Evolutionary conservation across 257 asterid species (phyloP), one percentile per base, ranked within the genome.

Genomic region (Primulina tabacum): DNA sequence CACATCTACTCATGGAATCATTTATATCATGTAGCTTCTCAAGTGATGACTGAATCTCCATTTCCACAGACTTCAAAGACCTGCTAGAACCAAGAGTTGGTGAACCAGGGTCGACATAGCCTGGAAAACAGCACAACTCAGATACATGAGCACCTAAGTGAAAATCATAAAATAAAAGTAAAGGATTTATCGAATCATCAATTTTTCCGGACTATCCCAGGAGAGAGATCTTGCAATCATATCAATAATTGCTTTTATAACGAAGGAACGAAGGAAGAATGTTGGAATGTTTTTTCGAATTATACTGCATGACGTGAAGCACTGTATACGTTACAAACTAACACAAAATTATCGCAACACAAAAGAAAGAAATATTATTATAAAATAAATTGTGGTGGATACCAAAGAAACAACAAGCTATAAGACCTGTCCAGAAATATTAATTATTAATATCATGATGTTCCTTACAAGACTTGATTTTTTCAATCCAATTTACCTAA

Each of bases 1-100:
- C 97, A 79, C 99, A 94, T 73, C 97, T 84, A 82, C 99, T 90
- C 99, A 94, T 86, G 0, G 99, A 81, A 75, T 91, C 97, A 76
- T 94, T 89, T 76, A 94, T 80, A 81, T 94, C 97, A 73, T 86
- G 80, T 70, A 94, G 83, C 84, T 91, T 89, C 88, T 91, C 99
- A 70, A 94, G 91, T 84, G 80, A 86, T 14, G 97, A 87, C 77
- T 94, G 92, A 64, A 94, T 94, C 87, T 91, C 99, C 93, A 91
- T 89, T 77, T 94, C 99, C 87, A 86, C 88, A 50, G 97, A 91
- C 75, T 94, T 91, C 97, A 96, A 91, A 33, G 99, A 94, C 86
- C 99, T 85, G 75, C 94, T 83, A 52, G 96, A 77, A 61, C 93
- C 96, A 62, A 86, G 69, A 69, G 97, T 87, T 65, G 99, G 99